A percentile compares a stretch with the other conserved stretches of the same genome.
These are phyloP conservation scores for Quercus robur DNA, from an alignment of 306 rosid species.

Conservation along the genomic window DNA sequence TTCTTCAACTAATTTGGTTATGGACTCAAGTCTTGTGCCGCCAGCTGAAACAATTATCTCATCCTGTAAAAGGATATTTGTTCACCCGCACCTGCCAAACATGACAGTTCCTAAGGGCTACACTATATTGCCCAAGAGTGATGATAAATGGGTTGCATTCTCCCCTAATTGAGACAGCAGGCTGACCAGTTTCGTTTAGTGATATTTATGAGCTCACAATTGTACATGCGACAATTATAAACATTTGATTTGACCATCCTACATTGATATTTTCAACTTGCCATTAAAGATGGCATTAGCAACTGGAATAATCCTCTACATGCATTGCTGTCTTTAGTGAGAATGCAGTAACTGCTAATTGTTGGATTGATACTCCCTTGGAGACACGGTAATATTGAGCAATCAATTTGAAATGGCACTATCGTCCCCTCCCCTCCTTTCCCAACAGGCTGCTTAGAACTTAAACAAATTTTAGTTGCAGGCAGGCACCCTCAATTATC, in stretches of 20 bases:
- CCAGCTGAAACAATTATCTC: slow-evolving; percentile 19
- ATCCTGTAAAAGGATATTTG: slow-evolving; percentile 4
- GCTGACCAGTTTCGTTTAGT: neutral
- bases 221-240: neutral
- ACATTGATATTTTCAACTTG: neutral
- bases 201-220: neutral
- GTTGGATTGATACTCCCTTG: no score
- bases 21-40: slow-evolving; percentile 5
- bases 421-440: no score
- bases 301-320: neutral
- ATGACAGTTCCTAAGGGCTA: slow-evolving; percentile 27
- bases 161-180: neutral
- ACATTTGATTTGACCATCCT: neutral
- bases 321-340: no score
- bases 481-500: no score
- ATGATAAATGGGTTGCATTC: slow-evolving; percentile 58
- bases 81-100: slow-evolving; percentile 36
- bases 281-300: neutral
- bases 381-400: no score
- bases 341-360: no score
- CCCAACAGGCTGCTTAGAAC: no score
- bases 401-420: no score
- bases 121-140: slow-evolving; percentile 33
- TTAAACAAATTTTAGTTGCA: no score
- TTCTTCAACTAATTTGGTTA: slow-evolving; percentile 8